Conservation (phyloP, 1,284 basidiomycete species). For the Naganishia sp. region DNA sequence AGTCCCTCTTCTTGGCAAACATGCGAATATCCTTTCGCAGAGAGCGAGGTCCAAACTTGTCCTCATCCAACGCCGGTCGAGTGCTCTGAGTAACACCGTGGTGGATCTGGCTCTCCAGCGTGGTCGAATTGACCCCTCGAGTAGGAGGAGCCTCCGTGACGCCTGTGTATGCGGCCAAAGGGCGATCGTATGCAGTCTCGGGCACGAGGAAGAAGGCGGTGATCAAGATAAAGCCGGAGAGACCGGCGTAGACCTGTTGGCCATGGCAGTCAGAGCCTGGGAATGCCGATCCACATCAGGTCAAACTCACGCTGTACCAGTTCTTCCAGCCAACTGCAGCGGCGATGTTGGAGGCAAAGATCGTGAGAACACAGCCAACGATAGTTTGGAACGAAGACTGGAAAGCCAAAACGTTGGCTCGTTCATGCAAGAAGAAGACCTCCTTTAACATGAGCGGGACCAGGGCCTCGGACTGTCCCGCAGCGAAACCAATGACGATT, state of each 20-base stretch:
- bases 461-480: constrained; percentile 20
- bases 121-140: not conserved
- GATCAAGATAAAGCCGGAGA: constrained; percentile 19
- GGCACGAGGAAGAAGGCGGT: constrained; percentile 10
- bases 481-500: constrained; percentile 19
- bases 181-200: constrained; percentile 16
- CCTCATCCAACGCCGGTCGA: not conserved
- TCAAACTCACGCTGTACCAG: constrained; percentile 20
- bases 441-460: constrained; percentile 19
- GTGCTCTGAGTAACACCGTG: constrained; percentile 6
- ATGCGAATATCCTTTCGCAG: constrained; percentile 9
- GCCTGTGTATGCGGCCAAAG: constrained; percentile 19
- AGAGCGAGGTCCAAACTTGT: constrained; percentile 7
- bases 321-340: constrained; percentile 21
- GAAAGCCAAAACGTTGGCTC: constrained; percentile 24
- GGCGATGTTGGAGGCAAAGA: constrained; percentile 23
- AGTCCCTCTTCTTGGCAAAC: constrained; percentile 16
- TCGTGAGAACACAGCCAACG: constrained; percentile 19
- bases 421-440: constrained; percentile 24
- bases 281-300: too few relatives aligned
- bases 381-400: constrained; percentile 19
- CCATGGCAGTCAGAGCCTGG: not conserved
- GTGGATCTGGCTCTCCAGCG: constrained; percentile 9
- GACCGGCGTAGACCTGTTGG: constrained; percentile 19
- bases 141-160: not conserved